These are phyloP conservation scores for Talaromyces nanjingensis DNA, from an alignment of 495 filamentous ascomycete species.

Conservation along the genomic window DNA sequence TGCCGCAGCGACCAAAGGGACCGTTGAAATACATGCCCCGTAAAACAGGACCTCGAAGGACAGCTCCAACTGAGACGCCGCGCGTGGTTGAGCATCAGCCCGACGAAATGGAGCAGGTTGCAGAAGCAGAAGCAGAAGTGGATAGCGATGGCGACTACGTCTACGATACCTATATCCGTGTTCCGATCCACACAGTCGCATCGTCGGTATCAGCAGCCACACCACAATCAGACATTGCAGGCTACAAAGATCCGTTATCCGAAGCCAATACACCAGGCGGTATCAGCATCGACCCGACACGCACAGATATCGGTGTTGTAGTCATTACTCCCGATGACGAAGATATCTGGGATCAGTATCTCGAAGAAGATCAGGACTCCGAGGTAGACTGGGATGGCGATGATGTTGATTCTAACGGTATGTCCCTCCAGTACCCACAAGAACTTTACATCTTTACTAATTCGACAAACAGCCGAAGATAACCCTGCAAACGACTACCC, in stretches of 20 bases:
- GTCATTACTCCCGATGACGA: conserved; percentile 54
- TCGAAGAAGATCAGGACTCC: conserved; percentile 45
- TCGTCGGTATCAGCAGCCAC: neutral
- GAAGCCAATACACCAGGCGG: conserved; percentile 23
- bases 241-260: conserved; percentile 26
- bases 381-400: conserved; percentile 49
- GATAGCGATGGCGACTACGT: conserved; percentile 48
- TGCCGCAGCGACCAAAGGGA: neutral
- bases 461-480: conserved; percentile 46
- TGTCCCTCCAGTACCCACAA: conserved; percentile 8
- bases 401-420: conserved; percentile 57
- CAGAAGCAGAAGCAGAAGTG: neutral
- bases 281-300: conserved; percentile 24
- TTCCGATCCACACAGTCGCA: conserved; percentile 24
- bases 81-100: neutral
- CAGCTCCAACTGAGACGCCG: neutral
- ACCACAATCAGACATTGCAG: neutral
- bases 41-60: neutral
- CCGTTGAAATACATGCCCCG: conserved; percentile 7
- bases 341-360: conserved; percentile 49
- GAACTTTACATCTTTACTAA: neutral
- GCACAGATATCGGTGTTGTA: conserved; percentile 46
- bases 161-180: conserved; percentile 56
- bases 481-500: conserved; percentile 63
- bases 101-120: neutral